These are phyloP conservation scores for Westerdykella aurantiaca DNA, from an alignment of 2,329 filamentous ascomycete genomes.

Conservation along the genomic window DNA sequence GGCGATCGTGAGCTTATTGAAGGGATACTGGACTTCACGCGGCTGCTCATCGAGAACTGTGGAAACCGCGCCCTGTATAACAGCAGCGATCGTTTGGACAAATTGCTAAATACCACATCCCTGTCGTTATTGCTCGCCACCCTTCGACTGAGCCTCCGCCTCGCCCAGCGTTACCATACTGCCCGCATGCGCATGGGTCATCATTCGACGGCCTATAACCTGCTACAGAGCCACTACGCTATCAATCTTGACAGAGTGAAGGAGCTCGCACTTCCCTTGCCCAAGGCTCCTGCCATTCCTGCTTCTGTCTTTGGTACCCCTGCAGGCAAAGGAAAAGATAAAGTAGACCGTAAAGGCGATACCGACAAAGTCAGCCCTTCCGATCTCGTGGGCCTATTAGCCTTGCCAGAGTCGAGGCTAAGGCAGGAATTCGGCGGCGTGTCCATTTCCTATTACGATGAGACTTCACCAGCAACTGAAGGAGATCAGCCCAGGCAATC, in stretches of 20 bases:
- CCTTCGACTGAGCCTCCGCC: slow-evolving; percentile 72
- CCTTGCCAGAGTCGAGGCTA: slow-evolving; percentile 34
- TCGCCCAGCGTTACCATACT: slow-evolving; percentile 89
- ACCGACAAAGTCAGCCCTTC: slow-evolving; percentile 40
- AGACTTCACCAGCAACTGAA: slow-evolving; percentile 32
- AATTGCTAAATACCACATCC: slow-evolving; percentile 82
- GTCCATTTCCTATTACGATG: slow-evolving; percentile 68
- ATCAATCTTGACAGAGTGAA: slow-evolving; percentile 72
- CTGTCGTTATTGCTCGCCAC: slow-evolving; percentile 71
- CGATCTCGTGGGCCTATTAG: slow-evolving; percentile 70
- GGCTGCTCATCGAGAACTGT: slow-evolving; percentile 85
- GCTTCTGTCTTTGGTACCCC: slow-evolving; percentile 49
- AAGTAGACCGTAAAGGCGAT: slow-evolving; percentile 34
- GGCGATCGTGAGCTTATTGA: slow-evolving; percentile 78
- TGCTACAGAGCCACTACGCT: slow-evolving; percentile 78
- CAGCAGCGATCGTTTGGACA: slow-evolving; percentile 84
- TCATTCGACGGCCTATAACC: slow-evolving; percentile 62
- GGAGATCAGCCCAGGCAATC: slow-evolving; percentile 16
- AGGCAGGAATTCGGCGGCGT: slow-evolving; percentile 81
- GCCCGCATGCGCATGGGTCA: slow-evolving; percentile 68
- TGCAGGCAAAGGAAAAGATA: slow-evolving; percentile 68
- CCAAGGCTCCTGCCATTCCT: slow-evolving; percentile 56
- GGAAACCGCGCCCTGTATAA: slow-evolving; percentile 94
- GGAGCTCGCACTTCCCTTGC: slow-evolving; percentile 75
- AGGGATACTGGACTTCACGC: slow-evolving; percentile 75